Conservation (phyloP, 352 stramenopile species). For the Hyaloperonospora brassicae region DNA sequence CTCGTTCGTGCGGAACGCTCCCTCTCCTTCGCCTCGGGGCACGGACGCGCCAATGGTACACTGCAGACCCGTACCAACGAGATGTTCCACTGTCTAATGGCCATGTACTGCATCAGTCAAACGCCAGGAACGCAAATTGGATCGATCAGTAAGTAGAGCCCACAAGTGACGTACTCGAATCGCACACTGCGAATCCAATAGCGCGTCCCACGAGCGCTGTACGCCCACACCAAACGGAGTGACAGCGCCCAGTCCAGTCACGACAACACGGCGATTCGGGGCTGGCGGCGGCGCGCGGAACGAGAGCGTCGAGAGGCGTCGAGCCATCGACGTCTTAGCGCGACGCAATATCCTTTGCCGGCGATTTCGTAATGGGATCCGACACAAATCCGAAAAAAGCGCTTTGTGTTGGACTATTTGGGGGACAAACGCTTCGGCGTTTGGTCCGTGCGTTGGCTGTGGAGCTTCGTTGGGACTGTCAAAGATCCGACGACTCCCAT, state of each 20-base stretch:
- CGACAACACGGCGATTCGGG: slow-evolving; percentile 79
- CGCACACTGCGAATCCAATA: slow-evolving; percentile 72
- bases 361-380: no score
- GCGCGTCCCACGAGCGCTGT: slow-evolving; percentile 65
- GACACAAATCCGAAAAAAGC: no score
- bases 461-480: no score
- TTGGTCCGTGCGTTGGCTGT: no score
- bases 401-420: no score
- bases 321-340: slow-evolving; percentile 12
- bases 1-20: slow-evolving; percentile 56
- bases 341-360: slow-evolving; percentile 9
- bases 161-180: slow-evolving; percentile 41
- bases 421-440: no score
- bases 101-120: slow-evolving; percentile 1
- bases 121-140: slow-evolving; percentile 5
- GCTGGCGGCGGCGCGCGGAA: slow-evolving; percentile 50
- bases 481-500: no score
- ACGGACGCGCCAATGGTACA: slow-evolving; percentile 71
- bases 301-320: slow-evolving; percentile 53
- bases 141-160: background rate
- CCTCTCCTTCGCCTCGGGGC: slow-evolving; percentile 42
- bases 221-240: slow-evolving; percentile 87
- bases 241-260: slow-evolving; percentile 88
- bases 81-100: slow-evolving; percentile 37
- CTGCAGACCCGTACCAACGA: slow-evolving; percentile 49